phyloP scores from a whole-genome alignment of 768 basidiomycete genomes.

The Cystofilobasidium capitatum region DNA sequence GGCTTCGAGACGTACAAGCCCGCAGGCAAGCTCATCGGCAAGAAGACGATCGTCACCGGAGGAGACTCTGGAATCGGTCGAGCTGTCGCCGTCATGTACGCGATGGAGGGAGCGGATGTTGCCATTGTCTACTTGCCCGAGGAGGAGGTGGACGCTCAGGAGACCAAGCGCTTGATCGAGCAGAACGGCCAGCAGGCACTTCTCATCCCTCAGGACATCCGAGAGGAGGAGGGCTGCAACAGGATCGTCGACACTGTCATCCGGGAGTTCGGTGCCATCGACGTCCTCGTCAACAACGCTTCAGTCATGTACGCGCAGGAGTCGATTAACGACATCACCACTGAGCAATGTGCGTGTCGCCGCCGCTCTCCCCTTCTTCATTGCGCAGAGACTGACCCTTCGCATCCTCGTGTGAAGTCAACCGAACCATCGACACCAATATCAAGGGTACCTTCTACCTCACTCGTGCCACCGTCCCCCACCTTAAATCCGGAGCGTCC shows the following conservation, averaged over 20 bases:
- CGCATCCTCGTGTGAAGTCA: background rate
- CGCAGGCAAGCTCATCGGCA: conserved; percentile 46
- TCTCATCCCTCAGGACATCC: conserved; percentile 38
- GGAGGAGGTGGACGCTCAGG: conserved; percentile 25
- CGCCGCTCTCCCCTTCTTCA: background rate
- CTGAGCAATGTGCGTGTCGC: conserved; percentile 23
- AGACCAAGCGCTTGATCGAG: conserved; percentile 14
- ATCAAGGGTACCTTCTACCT: conserved; percentile 27
- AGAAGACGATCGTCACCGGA: conserved; percentile 37
- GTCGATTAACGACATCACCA: conserved; percentile 20
- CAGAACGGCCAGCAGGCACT: conserved; percentile 31
- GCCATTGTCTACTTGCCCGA: conserved; percentile 27
- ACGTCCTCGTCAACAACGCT: conserved; percentile 22
- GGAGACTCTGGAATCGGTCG: conserved; percentile 48
- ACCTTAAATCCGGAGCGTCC: conserved; percentile 14
- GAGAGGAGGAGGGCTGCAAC: conserved; percentile 38
- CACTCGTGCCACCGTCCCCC: conserved; percentile 20
- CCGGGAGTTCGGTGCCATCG: conserved; percentile 23
- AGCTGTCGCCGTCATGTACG: conserved; percentile 43
- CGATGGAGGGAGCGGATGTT: conserved; percentile 41
- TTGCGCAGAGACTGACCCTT: background rate
- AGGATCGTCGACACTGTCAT: conserved; percentile 36
- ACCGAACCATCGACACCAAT: too few species aligned
- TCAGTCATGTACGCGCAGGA: conserved; percentile 20
- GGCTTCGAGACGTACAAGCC: conserved; percentile 41